These are phyloP conservation scores for Phytophthora cactorum DNA, from an alignment of 352 stramenopile genomes.

Conservation along the genomic window DNA sequence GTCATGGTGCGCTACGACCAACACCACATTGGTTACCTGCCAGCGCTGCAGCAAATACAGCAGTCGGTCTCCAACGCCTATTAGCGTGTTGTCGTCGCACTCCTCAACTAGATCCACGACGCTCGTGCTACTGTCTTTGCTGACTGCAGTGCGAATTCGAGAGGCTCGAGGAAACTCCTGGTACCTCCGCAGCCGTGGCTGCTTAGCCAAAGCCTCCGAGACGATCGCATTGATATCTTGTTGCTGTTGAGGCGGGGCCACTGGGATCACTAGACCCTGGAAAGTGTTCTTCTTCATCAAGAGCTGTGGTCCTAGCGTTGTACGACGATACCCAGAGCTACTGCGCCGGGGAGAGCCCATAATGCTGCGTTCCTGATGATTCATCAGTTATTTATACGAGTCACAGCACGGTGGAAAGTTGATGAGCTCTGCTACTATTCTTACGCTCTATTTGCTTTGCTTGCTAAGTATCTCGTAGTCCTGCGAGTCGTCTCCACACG, in stretches of 20 bases:
- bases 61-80: constrained; percentile 71
- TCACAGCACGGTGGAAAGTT: not conserved
- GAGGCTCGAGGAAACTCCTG: constrained; percentile 57
- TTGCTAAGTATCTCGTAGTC: constrained; percentile 91
- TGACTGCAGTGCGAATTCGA: constrained; percentile 37
- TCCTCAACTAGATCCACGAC: constrained; percentile 53
- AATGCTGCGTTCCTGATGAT: too few species aligned
- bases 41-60: constrained; percentile 84
- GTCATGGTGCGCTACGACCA: constrained; percentile 71
- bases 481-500: constrained; percentile 67
- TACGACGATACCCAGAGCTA: constrained; percentile 21
- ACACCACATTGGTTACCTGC: constrained; percentile 76
- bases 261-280: constrained; percentile 63
- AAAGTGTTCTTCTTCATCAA: constrained; percentile 77
- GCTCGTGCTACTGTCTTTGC: constrained; percentile 12
- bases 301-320: constrained; percentile 58
- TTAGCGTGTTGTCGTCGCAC: constrained; percentile 58
- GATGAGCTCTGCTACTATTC: constrained; percentile 14
- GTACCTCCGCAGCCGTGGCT: constrained; percentile 48
- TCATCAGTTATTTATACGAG: constrained; percentile 23
- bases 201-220: constrained; percentile 36
- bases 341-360: constrained; percentile 29
- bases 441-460: constrained; percentile 29
- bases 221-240: constrained; percentile 26
- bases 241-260: constrained; percentile 31